Evolutionary conservation across 2,329 filamentous ascomycete genomes (phyloP).

Genomic region (Alternaria postmessia): DNA sequence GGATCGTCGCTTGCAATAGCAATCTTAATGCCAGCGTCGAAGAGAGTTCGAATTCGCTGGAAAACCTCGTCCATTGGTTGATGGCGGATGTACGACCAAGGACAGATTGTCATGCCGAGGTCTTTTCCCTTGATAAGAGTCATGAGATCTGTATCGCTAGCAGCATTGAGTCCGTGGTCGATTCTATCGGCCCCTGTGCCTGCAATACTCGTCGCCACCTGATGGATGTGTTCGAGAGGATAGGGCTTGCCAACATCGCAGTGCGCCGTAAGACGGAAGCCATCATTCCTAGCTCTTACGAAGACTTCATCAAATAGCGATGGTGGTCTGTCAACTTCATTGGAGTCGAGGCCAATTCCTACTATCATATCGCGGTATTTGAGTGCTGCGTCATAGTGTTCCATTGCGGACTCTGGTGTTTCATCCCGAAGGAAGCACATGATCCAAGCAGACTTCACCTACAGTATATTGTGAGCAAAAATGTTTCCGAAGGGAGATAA

Average conservation of each 20-base stretch:
- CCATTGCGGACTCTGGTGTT: constrained; percentile 36
- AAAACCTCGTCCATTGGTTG: constrained; percentile 43
- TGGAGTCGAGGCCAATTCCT: constrained; percentile 60
- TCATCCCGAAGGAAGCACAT: constrained; percentile 57
- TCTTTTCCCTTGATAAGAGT: constrained; percentile 40
- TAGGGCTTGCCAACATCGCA: constrained; percentile 63
- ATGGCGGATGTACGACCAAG: constrained; percentile 54
- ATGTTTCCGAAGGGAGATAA: accelerated
- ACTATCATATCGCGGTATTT: constrained; percentile 50
- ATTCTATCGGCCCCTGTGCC: constrained; percentile 50
- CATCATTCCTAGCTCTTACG: constrained; percentile 48
- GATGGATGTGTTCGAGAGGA: constrained; percentile 54
- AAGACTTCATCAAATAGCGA: neutral
- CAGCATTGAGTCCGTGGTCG: constrained; percentile 55
- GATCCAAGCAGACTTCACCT: constrained; percentile 45
- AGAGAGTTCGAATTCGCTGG: constrained; percentile 51
- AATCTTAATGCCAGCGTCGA: constrained; percentile 49
- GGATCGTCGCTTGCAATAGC: constrained; percentile 53
- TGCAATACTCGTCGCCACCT: constrained; percentile 38
- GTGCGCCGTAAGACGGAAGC: constrained; percentile 59
- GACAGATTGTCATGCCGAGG: constrained; percentile 55
- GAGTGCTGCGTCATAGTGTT: constrained; percentile 47
- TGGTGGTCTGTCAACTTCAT: constrained; percentile 51
- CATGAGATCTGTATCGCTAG: constrained; percentile 47
- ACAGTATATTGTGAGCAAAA: neutral